Base-by-base conservation (phyloP, 106 monocot species). In the Dactylorhiza incarnata region DNA sequence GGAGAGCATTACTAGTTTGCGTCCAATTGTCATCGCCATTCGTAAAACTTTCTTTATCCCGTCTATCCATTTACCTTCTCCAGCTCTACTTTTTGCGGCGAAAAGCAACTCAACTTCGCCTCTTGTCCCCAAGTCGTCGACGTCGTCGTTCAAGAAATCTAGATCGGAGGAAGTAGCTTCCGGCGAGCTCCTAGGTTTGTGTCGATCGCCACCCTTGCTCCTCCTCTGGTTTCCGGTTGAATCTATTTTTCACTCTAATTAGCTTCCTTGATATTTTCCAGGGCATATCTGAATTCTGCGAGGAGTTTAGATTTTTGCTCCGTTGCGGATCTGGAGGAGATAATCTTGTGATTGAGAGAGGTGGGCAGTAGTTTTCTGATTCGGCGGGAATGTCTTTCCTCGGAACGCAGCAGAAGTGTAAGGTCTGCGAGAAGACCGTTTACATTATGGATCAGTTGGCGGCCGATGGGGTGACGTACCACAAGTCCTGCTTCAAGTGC, bases 401-500 rank as follows among this genome's bases (percentile, higher is more conserved):
- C 50, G 80, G 80, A 23, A 80, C 80, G 26, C 68, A 74, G 67
- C 62, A 80, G 68, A 80, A 80, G 68, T 80, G 80, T 29, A 80
- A 80, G 74, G 80, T 80, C 46, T 80, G 80, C 68, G 80, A 80
- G 19, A 80, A 80, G 74, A 80, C 80, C 13, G 80, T 80, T 25
- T 80, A 80, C 46, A 20, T 80, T 66, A 80, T 80, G 80, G 80
- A 80, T 75, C 80, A 74, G 75, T 24, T 80, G 68, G 46, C 66
- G 19, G 80, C 80, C 20, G 80, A 80, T 53, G 80, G 80, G 44
- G 50, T 75, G 63, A 54, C 53, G 4, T 80, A 66, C 26, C 80
- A 80, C 68, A 80, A 80, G 74, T 50, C 80, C 23, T 80, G 80
- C 75, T 80, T 80, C 75, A 80, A 75, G 68, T 80, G 80, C 68